These are phyloP conservation scores for Lasiodiplodia gonubiensis DNA, from an alignment of 2,329 filamentous ascomycete species.

Conservation along the genomic window DNA sequence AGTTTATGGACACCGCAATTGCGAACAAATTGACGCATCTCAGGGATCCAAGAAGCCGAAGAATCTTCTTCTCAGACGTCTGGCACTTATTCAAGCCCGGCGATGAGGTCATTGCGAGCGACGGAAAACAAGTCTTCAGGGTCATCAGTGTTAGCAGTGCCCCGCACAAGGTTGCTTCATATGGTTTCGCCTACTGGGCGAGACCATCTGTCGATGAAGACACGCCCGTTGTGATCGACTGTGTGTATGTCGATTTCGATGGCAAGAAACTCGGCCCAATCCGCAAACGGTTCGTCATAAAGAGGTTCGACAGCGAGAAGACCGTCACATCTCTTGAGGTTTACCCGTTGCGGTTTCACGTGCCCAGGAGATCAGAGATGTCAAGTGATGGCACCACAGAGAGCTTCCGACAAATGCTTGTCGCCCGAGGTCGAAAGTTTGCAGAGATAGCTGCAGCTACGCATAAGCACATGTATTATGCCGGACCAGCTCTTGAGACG, in stretches of 20 bases:
- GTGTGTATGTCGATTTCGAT: neutral
- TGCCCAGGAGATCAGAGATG: too few relatives aligned
- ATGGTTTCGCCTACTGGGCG: too few relatives aligned
- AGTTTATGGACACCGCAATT: neutral
- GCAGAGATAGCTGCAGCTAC: neutral
- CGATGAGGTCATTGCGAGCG: neutral
- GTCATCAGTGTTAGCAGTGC: neutral
- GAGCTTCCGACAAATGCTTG: neutral
- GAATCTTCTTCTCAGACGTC: neutral
- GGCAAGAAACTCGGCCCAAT: neutral
- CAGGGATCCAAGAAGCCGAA: neutral
- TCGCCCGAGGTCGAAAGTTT: neutral
- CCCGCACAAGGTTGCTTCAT: neutral
- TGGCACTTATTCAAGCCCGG: neutral
- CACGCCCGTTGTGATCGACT: neutral
- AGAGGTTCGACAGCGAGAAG: neutral
- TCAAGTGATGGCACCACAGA: neutral
- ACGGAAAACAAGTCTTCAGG: neutral
- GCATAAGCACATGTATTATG: neutral
- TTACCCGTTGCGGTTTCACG: neutral
- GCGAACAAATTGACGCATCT: neutral
- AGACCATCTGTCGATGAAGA: neutral
- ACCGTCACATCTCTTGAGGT: neutral
- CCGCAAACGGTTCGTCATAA: neutral
- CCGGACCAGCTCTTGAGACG: neutral